Conservation (phyloP, 2,329 filamentous ascomycete genomes). For the Penicillium sp. region DNA sequence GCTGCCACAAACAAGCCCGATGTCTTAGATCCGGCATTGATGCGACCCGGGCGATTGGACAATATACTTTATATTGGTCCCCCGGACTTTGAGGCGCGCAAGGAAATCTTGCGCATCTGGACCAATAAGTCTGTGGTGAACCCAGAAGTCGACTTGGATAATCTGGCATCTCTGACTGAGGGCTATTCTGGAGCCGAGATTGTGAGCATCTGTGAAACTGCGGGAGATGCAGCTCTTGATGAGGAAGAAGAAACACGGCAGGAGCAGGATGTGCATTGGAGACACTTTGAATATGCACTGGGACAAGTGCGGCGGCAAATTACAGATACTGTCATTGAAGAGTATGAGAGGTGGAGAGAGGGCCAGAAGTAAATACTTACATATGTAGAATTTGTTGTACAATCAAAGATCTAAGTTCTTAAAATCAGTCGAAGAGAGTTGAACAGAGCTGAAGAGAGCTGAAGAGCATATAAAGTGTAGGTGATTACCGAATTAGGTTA, state of each 20-base stretch:
- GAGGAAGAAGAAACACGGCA: slow-evolving; percentile 47
- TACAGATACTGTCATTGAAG: slow-evolving; percentile 56
- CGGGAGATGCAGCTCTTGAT: slow-evolving; percentile 52
- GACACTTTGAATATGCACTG: slow-evolving; percentile 47
- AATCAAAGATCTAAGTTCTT: background rate
- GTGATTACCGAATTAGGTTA: slow-evolving; percentile 19
- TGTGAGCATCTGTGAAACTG: slow-evolving; percentile 56
- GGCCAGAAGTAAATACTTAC: slow-evolving; percentile 5
- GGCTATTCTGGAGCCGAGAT: slow-evolving; percentile 88
- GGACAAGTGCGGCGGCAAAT: slow-evolving; percentile 55
- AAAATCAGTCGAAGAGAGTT: background rate
- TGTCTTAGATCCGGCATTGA: slow-evolving; percentile 76
- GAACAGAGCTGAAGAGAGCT: background rate
- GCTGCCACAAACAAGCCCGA: slow-evolving; percentile 91
- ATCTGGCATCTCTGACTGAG: slow-evolving; percentile 63
- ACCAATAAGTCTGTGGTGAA: slow-evolving; percentile 59
- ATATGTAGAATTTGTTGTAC: background rate
- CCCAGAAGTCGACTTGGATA: slow-evolving; percentile 62
- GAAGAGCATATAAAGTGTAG: slow-evolving; percentile 3
- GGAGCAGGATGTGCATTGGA: slow-evolving; percentile 37
- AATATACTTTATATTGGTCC: slow-evolving; percentile 81
- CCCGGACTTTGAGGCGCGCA: slow-evolving; percentile 68
- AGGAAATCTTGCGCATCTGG: slow-evolving; percentile 71
- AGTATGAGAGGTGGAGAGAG: slow-evolving; percentile 56
- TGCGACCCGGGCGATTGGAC: slow-evolving; percentile 83